These are phyloP conservation scores for Starmera caribaea DNA, from an alignment of 805 yeast genomes.

Conservation along the genomic window DNA sequence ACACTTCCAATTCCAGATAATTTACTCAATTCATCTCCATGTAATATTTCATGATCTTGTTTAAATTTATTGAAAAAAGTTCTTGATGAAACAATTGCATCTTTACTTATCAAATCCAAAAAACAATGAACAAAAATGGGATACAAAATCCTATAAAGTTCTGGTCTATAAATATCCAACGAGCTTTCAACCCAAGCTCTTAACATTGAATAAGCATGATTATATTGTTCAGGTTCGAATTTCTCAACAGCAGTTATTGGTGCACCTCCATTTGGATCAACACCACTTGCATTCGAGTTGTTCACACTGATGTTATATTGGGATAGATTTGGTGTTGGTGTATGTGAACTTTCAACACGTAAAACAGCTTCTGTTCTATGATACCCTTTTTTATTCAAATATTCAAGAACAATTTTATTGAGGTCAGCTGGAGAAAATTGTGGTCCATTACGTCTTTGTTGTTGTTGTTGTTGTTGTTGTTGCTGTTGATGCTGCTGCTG, in stretches of 20 bases:
- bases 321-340: constrained; percentile 39
- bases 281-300: constrained; percentile 10
- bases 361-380: constrained; percentile 91
- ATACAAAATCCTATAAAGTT: constrained; percentile 70
- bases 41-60: constrained; percentile 63
- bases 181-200: constrained; percentile 88
- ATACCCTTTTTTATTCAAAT: constrained; percentile 87
- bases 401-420: constrained; percentile 86
- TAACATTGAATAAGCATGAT: constrained; percentile 72
- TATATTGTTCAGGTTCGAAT: constrained; percentile 50
- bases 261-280: constrained; percentile 11
- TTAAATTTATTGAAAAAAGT: constrained; percentile 67
- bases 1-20: constrained; percentile 67
- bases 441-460: constrained; percentile 16
- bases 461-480: constrained; percentile 6
- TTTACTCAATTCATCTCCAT: constrained; percentile 66
- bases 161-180: constrained; percentile 84
- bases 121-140: constrained; percentile 91
- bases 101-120: constrained; percentile 65
- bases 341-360: constrained; percentile 71
- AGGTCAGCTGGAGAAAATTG: constrained; percentile 77
- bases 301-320: constrained; percentile 13
- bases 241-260: constrained; percentile 16
- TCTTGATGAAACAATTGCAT: constrained; percentile 52
- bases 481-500: constrained; percentile 2